A percentile compares a stretch with the other conserved stretches of the same genome.
Evolutionary conservation across 1,139 yeast genomes (phyloP).

Genomic region (Candida sp.): DNA sequence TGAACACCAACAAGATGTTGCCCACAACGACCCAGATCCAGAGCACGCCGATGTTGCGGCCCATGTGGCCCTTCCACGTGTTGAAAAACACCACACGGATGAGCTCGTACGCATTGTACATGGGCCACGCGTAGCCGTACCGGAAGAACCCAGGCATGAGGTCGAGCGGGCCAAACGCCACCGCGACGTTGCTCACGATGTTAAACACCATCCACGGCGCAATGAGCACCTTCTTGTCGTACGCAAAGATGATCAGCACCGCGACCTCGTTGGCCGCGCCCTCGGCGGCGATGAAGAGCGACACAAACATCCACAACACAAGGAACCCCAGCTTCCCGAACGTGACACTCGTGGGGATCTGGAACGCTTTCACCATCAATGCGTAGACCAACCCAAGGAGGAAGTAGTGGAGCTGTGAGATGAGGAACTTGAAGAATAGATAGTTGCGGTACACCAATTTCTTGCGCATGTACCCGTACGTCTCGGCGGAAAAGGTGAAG

Average conservation of each 20-base stretch:
- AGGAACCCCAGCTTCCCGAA: conserved; percentile 62
- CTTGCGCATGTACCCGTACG: conserved; percentile 26
- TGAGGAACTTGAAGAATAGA: conserved; percentile 50
- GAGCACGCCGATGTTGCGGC: conserved; percentile 61
- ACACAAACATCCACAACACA: conserved; percentile 56
- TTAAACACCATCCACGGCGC: conserved; percentile 69
- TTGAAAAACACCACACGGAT: conserved; percentile 60
- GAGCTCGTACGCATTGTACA: conserved; percentile 60
- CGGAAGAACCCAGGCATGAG: conserved; percentile 56
- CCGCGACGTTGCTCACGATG: conserved; percentile 63
- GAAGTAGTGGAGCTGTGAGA: conserved; percentile 52
- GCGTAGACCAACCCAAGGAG: conserved; percentile 59
- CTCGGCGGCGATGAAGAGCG: conserved; percentile 60
- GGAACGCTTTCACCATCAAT: conserved; percentile 64
- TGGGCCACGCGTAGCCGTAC: conserved; percentile 70
- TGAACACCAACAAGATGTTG: conserved; percentile 23
- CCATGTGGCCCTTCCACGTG: conserved; percentile 58
- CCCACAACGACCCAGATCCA: conserved; percentile 62
- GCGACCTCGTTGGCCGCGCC: conserved; percentile 70
- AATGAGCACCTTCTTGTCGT: conserved; percentile 47
- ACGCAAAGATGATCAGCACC: conserved; percentile 47
- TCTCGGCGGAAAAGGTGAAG: conserved; percentile 28
- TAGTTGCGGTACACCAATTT: conserved; percentile 46
- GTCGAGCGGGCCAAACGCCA: conserved; percentile 64
- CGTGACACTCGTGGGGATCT: conserved; percentile 52